Conservation (phyloP, 2,329 filamentous ascomycete species). For the Fusarium nodosum region DNA sequence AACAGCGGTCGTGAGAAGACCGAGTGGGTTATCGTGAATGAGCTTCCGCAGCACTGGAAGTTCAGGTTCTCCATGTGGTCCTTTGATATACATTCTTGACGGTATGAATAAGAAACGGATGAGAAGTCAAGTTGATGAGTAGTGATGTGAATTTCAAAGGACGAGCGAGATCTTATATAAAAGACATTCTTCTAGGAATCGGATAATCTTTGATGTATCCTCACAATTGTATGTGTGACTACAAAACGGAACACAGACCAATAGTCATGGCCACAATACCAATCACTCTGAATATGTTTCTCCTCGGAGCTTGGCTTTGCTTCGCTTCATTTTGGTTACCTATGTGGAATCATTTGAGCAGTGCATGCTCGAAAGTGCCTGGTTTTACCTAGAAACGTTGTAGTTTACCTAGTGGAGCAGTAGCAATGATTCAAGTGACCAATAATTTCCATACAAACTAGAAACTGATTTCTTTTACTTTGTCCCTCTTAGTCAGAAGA, state of each 20-base stretch:
- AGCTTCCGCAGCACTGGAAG: slow-evolving; percentile 66
- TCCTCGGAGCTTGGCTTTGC: slow-evolving; percentile 13
- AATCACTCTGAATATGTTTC: slow-evolving; percentile 6
- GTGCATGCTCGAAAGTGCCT: slow-evolving; percentile 11
- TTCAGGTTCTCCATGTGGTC: slow-evolving; percentile 65
- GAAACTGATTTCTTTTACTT: neutral
- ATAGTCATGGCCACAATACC: slow-evolving; percentile 1
- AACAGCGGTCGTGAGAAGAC: slow-evolving; percentile 73
- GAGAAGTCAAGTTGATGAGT: neutral
- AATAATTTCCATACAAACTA: slow-evolving; percentile 1
- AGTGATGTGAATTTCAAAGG: neutral
- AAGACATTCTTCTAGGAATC: neutral
- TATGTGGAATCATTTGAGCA: slow-evolving; percentile 30
- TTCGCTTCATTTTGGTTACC: neutral
- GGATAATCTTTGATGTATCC: neutral
- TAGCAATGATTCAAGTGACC: neutral
- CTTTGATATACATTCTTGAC: slow-evolving; percentile 69
- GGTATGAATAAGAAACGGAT: neutral
- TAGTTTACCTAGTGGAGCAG: slow-evolving; percentile 11
- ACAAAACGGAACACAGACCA: neutral
- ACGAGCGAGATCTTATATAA: neutral
- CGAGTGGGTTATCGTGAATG: slow-evolving; percentile 71
- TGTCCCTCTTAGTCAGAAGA: neutral
- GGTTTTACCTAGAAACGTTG: slow-evolving; percentile 24
- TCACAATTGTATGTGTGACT: neutral